A percentile compares a stretch with the other conserved stretches of the same genome.
Conservation (phyloP, 108 stramenopile species). For the Phaeodactylum tricornutum region DNA sequence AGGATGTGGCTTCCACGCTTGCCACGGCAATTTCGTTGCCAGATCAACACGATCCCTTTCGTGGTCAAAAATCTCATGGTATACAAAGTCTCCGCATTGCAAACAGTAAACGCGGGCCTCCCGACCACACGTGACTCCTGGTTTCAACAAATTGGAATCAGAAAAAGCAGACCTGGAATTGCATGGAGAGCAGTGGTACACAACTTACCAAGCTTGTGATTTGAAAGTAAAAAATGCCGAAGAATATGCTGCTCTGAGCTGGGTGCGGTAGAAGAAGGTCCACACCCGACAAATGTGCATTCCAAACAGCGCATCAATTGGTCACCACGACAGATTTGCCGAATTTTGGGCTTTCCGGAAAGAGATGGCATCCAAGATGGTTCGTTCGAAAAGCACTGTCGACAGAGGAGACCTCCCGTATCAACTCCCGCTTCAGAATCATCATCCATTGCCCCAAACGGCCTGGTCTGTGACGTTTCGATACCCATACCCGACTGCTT, state of each 20-base stretch:
- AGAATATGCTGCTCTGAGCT: conserved; percentile 36
- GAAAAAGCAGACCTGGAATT: not conserved
- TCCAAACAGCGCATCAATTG: conserved; percentile 68
- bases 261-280: conserved; percentile 20
- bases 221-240: conserved; percentile 46
- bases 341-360: conserved; percentile 1
- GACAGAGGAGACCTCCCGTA: not conserved
- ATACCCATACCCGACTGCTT: not conserved
- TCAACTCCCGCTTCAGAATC: not conserved
- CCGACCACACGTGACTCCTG: not conserved
- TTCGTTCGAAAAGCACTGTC: no score
- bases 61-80: conserved; percentile 65
- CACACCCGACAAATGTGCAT: conserved; percentile 50
- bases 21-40: conserved; percentile 26
- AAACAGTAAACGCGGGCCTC: not conserved
- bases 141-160: not conserved
- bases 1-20: conserved; percentile 43
- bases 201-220: conserved; percentile 54
- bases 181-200: not conserved
- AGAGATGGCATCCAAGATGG: not conserved
- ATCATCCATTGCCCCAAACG: not conserved
- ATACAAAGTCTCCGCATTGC: conserved; percentile 5
- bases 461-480: conserved; percentile 2
- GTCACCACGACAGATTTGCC: conserved; percentile 25
- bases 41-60: conserved; percentile 58